These are phyloP conservation scores for Fusarium robinianum DNA, from an alignment of 2,329 filamentous ascomycete species.

Conservation along the genomic window DNA sequence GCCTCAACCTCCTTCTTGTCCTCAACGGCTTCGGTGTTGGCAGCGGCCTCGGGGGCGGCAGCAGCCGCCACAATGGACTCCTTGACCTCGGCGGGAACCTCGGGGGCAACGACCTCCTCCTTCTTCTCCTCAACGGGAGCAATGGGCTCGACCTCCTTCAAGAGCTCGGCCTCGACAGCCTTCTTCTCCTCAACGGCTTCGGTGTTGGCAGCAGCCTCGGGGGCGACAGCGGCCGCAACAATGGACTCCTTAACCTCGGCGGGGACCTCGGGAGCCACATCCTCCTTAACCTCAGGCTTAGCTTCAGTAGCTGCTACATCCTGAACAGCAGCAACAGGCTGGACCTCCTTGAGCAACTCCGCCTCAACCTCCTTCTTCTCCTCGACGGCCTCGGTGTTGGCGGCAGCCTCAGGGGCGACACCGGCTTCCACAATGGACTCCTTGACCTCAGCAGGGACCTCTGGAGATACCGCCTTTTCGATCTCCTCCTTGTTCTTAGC, in stretches of 20 bases:
- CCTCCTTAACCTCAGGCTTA: conserved; percentile 37
- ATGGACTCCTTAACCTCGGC: conserved; percentile 72
- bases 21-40: conserved; percentile 67
- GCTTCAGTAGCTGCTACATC: conserved; percentile 28
- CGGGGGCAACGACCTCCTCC: conserved; percentile 50
- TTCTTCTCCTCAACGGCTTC: conserved; percentile 73
- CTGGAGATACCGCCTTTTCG: conserved; percentile 51
- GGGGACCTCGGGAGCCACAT: conserved; percentile 46
- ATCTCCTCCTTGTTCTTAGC: conserved; percentile 48
- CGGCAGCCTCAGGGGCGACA: conserved; percentile 61
- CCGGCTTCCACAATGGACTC: conserved; percentile 61
- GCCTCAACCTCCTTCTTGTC: conserved; percentile 77
- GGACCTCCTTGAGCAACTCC: conserved; percentile 71
- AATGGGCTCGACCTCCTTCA: conserved; percentile 61
- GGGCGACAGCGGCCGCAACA: conserved; percentile 62
- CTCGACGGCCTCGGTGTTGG: conserved; percentile 72
- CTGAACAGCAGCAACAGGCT: conserved; percentile 39
- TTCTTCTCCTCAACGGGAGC: conserved; percentile 47
- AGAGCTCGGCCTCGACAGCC: conserved; percentile 70
- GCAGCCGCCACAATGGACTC: conserved; percentile 63
- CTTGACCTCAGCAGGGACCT: conserved; percentile 61
- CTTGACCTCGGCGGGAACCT: conserved; percentile 61
- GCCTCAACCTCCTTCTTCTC: conserved; percentile 77
- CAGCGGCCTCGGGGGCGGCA: conserved; percentile 70
- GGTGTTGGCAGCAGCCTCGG: conserved; percentile 69